These are phyloP conservation scores for Adiantum capillusveneris DNA, from an alignment of 75 land plant genomes.

Conservation along the genomic window DNA sequence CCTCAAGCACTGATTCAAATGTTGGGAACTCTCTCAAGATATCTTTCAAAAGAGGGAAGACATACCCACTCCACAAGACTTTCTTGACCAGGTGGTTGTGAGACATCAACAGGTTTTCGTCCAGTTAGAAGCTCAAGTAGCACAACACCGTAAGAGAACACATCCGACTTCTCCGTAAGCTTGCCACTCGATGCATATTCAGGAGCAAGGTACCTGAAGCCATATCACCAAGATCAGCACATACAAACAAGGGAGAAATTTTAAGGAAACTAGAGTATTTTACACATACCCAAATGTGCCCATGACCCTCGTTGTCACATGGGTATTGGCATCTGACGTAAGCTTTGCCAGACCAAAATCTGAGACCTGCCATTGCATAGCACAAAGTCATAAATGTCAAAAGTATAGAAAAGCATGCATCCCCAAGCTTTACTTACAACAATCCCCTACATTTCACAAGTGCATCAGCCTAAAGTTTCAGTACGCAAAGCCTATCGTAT, in stretches of 20 bases:
- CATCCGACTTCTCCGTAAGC: slow-evolving; percentile 85
- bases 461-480: no score
- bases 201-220: slow-evolving; percentile 87
- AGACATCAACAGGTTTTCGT: slow-evolving; percentile 49
- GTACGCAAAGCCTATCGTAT: no score
- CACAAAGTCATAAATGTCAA: no score
- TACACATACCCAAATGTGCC: slow-evolving; percentile 82
- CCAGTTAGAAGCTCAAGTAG: slow-evolving; percentile 82
- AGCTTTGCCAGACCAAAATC: slow-evolving; percentile 94
- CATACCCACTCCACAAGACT: slow-evolving; percentile 90
- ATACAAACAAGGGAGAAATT: not conserved
- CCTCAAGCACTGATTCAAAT: no score
- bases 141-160: slow-evolving; percentile 85
- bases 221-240: no score
- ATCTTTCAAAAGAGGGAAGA: not conserved
- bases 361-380: slow-evolving; percentile 54
- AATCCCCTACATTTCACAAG: no score
- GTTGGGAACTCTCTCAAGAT: not conserved
- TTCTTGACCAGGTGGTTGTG: slow-evolving; percentile 46
- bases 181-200: slow-evolving; percentile 90
- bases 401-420: no score
- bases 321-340: slow-evolving; percentile 61
- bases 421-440: no score
- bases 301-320: slow-evolving; percentile 94
- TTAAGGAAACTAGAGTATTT: not conserved